Percentiles rank a stretch among this genome's conserved stretches.
These are phyloP conservation scores for Talaromyces amestolkiae DNA, from an alignment of 2,329 filamentous ascomycete genomes.

Conservation along the genomic window DNA sequence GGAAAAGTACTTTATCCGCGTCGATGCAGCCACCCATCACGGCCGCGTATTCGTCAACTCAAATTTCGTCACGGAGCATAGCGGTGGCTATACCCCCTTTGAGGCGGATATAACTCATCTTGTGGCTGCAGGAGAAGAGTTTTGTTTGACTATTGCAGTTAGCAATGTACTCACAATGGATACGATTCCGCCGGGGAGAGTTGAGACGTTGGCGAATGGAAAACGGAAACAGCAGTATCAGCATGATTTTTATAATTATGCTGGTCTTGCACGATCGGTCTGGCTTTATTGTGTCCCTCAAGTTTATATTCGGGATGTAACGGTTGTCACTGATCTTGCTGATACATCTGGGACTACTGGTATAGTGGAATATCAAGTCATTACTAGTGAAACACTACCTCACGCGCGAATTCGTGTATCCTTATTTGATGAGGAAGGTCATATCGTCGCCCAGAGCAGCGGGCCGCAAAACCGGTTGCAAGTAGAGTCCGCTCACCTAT, in stretches of 20 bases:
- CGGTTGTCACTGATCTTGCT: background rate
- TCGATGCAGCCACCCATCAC: background rate
- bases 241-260: background rate
- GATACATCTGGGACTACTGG: too few relatives aligned
- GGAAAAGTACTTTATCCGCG: background rate
- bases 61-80: background rate
- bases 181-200: background rate
- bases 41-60: background rate
- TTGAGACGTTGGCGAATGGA: background rate
- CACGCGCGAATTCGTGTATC: background rate
- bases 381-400: background rate
- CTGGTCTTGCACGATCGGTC: background rate
- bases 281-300: background rate
- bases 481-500: background rate
- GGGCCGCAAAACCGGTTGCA: background rate
- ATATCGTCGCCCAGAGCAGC: background rate
- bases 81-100: background rate
- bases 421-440: background rate
- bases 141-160: background rate
- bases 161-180: background rate
- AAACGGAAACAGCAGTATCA: background rate
- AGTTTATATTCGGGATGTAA: background rate
- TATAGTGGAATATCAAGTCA: background rate
- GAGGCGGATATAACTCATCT: background rate
- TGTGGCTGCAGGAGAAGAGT: background rate